Evolutionary conservation across 2,329 filamentous ascomycete genomes (phyloP), one percentile per base, ranked within the genome.

Genomic region (Zopfia rhizophila): DNA sequence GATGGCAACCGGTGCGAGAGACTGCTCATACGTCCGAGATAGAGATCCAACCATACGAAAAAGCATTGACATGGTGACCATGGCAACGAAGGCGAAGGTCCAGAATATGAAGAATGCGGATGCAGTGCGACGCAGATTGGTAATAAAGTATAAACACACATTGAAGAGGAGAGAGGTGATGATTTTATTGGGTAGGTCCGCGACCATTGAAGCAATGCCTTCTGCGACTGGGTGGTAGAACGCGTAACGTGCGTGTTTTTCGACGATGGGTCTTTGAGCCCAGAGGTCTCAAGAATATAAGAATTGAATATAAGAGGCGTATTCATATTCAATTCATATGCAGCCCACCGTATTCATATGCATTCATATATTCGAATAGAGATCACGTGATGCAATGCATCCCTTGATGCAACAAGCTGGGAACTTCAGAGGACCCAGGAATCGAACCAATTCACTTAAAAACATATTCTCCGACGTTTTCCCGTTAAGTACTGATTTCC

Each of bases 161-260:
- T 94, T 92, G 76, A 93, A 93, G 7, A 82, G 69, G 52, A 92
- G 77, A 1, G 82, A 73, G 55, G 90, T 90, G 8, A 69, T 27
- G 4, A 93, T 68, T 68, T 91, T 93, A 70, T 89, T 88, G 0
- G 90, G 90, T 69, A 93, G 71, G 60, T 95, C 91, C 56, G 82
- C 86, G 14, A 95, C 69, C 85, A 93, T 91, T 2, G 88, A 91
- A 0, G 88, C 83, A 45, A 88, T 77, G 12, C 89, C 88, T 77
- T 95, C 90, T n/a, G 89, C 87, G 7, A 86, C 89, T 0, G 91
- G 89, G 61, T 93, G 90, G 60, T 95, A 93, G 16, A 95, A 79
- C 14, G 89, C 89, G 65, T 93, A 95, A 38, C 86, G 83, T 41
- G 79, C 73, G 56, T 95, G 90, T 67, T 94, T 95, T 64, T 94